These are phyloP conservation scores for Wakefieldia striispora DNA, from an alignment of 768 basidiomycete species.

Conservation along the genomic window DNA sequence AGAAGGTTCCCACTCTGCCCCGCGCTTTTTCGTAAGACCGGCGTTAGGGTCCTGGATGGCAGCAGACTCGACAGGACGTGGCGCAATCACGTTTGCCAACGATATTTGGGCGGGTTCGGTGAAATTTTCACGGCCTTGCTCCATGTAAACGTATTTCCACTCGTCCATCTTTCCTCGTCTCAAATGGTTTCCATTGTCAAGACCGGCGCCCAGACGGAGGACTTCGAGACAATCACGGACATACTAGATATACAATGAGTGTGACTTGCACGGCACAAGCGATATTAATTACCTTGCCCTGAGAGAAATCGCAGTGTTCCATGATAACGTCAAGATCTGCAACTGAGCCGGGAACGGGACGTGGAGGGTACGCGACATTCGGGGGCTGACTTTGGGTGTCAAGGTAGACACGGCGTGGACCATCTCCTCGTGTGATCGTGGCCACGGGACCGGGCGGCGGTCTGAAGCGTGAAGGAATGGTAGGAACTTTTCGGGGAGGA, in stretches of 20 bases:
- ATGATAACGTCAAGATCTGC: constrained; percentile 87
- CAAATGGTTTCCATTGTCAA: constrained; percentile 77
- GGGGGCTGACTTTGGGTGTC: constrained; percentile 62
- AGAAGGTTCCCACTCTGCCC: constrained; percentile 58
- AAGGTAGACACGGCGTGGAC: constrained; percentile 75
- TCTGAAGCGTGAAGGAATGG: constrained; percentile 48
- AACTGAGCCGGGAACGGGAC: constrained; percentile 81
- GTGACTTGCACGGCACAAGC: neutral
- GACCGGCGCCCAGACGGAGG: constrained; percentile 82
- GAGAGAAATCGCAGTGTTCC: constrained; percentile 90
- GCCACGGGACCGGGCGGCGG: constrained; percentile 46
- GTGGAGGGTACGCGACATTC: constrained; percentile 77
- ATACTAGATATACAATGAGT: constrained; percentile 50
- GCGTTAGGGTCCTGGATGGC: constrained; percentile 45
- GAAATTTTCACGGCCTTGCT: constrained; percentile 46
- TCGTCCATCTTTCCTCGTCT: constrained; percentile 74
- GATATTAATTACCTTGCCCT: constrained; percentile 54
- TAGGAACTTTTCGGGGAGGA: constrained; percentile 49
- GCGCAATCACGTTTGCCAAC: constrained; percentile 31
- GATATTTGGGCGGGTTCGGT: constrained; percentile 35
- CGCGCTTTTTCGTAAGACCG: constrained; percentile 57
- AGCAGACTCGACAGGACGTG: constrained; percentile 28
- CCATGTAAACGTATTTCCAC: constrained; percentile 88
- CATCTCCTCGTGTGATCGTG: constrained; percentile 65
- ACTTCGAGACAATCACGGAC: constrained; percentile 98